Evolutionary conservation across 495 filamentous ascomycete genomes (phyloP), one percentile per base, ranked within the genome.

Genomic region (Geopyxis carbonaria): DNA sequence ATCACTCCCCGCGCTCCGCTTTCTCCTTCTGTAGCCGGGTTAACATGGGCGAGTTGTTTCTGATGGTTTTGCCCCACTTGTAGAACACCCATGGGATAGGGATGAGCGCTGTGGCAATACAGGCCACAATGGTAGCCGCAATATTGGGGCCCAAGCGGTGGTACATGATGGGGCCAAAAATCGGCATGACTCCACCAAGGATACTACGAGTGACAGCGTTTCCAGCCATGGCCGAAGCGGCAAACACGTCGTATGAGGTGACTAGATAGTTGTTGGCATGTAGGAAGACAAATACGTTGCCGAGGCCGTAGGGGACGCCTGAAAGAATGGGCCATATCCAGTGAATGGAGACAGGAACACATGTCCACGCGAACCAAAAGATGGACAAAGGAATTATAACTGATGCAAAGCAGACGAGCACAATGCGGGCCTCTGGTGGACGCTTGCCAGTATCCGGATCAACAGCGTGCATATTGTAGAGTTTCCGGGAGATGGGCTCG

Each of bases 11-110:
- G 24, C 71, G 53, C 56, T 61, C 72, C 46, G 65, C 70, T 55
- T 70, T 68, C 42, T 87, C 79, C 53, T 73, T 74, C 43, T 76
- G 66, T 72, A 92, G 74, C 33, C 61, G 57, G 42, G 65, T 55
- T 38, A 91, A 82, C 15, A 87, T 59, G 6, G 61, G 60, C 40
- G 75, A 81, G 50, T 61, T 72, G 38, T 57, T 62, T 13, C 83
- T 64, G 33, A 92, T 83, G 46, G 58, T 65, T 15, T 71, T 64
- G 0, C 82, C 81, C 48, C 78, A 85, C 25, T 64, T 67, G 44
- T 81, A 91, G 50, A 91, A 89, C 7, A 77, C 59, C 36, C 84
- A 67, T 0, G 82, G 82, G 45, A 91, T 86, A 0, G 82, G 82
- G 13, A 86, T 72, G 45, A 81, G 62, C 4, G 62, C 53, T 7